Base-by-base conservation (phyloP, 1,284 basidiomycete species). In the Rhodotorula sp. region DNA sequence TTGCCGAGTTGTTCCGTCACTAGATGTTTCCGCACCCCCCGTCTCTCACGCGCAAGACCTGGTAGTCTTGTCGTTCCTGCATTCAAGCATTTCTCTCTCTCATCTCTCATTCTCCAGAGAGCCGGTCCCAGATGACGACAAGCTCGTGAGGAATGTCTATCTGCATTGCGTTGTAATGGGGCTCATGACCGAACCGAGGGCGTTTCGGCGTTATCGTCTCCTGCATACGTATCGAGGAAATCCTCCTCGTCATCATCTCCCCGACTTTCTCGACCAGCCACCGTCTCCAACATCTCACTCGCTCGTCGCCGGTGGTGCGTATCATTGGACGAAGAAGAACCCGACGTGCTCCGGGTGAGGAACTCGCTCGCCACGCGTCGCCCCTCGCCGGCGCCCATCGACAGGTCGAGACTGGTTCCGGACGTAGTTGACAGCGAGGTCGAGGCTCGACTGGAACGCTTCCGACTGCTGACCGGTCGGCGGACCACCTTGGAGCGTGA, bases 401-500 rank as follows among this genome's bases (percentile, higher is more conserved):
- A 43, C 14, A 65, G 15, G 52, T 68, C 70, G 23, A 71, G 28
- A n/a, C 52, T 57, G 21, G 49, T 10, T 50, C 49, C 49, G 19
- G 49, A 18, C 8, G 6, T 45, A 38, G 21, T n/a, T 2, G 60
- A 43, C 28, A 58, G n/a, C 5, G 62, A 61, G 56, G 56, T 47
- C 2, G 65, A 67, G 16, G 49, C 49, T 50, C 56, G 31, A 8
- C 56, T 57, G 26, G 15, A 62, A 28, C 66, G 70, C 28, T 71
- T 71, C n/a, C 67, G 63, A 15, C 26, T 52, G 2, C 54, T 63
- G 14, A 60, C 23, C 10, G 70, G 66, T 7, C 70, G 62, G 5
- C 70, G 66, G 3, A 58, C 43, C 38, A 71, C 28, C 50, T 62
- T 68, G 38, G 61, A 55, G 52, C 66, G 65, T 0, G 69, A 70